Percentiles rank a stretch among this genome's conserved stretches.
Conservation (phyloP, 2,329 filamentous ascomycete genomes). For the Mariannaea sp. region DNA sequence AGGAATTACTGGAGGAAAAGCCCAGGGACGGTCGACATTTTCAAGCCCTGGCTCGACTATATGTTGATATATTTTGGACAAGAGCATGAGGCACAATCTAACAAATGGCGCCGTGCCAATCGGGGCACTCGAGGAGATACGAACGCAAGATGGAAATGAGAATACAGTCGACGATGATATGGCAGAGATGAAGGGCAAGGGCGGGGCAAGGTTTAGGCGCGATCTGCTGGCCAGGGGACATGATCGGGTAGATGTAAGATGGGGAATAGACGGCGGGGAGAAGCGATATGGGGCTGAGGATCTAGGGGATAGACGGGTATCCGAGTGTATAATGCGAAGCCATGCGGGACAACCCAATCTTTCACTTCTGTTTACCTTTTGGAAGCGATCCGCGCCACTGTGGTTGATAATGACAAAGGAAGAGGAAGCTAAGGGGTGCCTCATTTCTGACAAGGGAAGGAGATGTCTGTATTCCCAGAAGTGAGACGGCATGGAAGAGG, state of each 20-base stretch:
- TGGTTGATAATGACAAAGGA: too few species aligned
- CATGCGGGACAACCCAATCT: constrained; percentile 7
- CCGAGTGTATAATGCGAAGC: constrained; percentile 16
- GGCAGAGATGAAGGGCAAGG: too few species aligned
- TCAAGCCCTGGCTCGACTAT: constrained; percentile 1
- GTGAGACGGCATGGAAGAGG: too few species aligned
- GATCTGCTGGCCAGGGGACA: background rate
- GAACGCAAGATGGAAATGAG: constrained; percentile 2
- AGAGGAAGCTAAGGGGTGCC: too few species aligned
- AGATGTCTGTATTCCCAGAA: too few species aligned
- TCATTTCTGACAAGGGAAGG: too few species aligned
- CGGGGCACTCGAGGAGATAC: constrained; percentile 3
- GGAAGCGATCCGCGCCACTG: too few species aligned
- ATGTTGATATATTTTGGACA: background rate
- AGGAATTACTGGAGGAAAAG: constrained; percentile 1
- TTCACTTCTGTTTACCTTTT: too few species aligned
- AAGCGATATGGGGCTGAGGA: background rate
- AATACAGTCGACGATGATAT: background rate
- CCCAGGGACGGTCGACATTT: background rate
- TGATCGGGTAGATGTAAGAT: constrained; percentile 1
- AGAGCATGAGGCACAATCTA: constrained; percentile 14
- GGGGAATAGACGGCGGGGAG: background rate
- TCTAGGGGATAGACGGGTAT: background rate
- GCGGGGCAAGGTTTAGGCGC: background rate
- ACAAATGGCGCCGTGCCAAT: constrained; percentile 7